A percentile compares a stretch with the other conserved stretches of the same genome.
Conservation (phyloP, 1,139 yeast genomes). For the Arxiozyma heterogenica region DNA sequence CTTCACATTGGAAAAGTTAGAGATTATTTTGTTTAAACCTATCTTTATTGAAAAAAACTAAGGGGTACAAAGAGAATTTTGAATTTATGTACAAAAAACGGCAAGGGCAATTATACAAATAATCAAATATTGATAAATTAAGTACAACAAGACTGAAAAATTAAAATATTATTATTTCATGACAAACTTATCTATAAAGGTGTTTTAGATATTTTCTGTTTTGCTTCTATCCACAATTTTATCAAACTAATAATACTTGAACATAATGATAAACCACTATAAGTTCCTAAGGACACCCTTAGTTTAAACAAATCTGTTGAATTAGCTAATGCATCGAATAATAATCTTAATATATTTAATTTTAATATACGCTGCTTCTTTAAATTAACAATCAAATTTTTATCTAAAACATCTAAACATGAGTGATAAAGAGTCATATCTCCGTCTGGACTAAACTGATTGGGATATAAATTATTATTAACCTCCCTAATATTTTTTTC, state of each 20-base stretch:
- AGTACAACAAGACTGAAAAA: too few species aligned
- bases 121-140: too few species aligned
- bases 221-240: constrained; percentile 30
- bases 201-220: constrained; percentile 1
- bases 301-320: constrained; percentile 36
- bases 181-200: background rate
- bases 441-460: background rate
- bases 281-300: constrained; percentile 30
- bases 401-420: background rate
- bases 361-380: background rate
- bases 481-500: constrained; percentile 29
- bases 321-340: constrained; percentile 39
- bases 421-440: background rate
- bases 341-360: constrained; percentile 31
- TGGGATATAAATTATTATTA: background rate
- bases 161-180: too few species aligned
- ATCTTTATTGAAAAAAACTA: background rate
- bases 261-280: constrained; percentile 27
- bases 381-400: background rate
- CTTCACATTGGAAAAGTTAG: too few species aligned
- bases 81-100: too few species aligned
- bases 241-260: constrained; percentile 36
- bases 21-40: background rate
- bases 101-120: background rate
- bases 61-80: background rate